Conservation (phyloP, 2,329 filamentous ascomycete genomes). For the Dichotomopilus funicola region DNA sequence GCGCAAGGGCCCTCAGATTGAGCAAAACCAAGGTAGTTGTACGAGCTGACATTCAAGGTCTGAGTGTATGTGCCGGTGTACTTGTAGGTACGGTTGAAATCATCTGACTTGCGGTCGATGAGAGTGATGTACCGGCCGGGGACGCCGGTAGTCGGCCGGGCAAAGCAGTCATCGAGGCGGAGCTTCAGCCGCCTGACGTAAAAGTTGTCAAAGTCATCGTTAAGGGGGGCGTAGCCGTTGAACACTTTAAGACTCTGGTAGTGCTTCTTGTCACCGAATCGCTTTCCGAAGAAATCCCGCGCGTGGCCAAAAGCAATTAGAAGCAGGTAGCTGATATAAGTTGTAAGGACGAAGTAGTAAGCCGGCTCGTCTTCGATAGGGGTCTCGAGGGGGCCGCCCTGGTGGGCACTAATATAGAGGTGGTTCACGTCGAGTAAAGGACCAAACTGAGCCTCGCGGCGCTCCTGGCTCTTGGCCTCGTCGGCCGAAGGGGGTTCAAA, state of each 20-base stretch:
- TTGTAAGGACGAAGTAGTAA: constrained; percentile 94
- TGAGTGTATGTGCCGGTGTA: constrained; percentile 87
- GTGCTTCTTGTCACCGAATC: constrained; percentile 73
- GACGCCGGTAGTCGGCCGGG: constrained; percentile 84
- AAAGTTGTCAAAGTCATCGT: constrained; percentile 98
- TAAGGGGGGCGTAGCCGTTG: constrained; percentile 90
- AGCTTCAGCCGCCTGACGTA: constrained; percentile 89
- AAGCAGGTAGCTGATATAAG: constrained; percentile 96
- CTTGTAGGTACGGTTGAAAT: constrained; percentile 86
- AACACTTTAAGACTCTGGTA: constrained; percentile 77
- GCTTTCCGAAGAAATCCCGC: constrained; percentile 95
- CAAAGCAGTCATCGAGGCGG: constrained; percentile 95
- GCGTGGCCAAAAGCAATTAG: constrained; percentile 94
- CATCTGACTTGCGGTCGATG: constrained; percentile 81
- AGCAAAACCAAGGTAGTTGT: constrained; percentile 98
- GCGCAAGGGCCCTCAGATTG: constrained; percentile 96
- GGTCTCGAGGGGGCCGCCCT: constrained; percentile 70
- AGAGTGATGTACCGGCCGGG: constrained; percentile 91
- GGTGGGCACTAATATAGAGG: constrained; percentile 82
- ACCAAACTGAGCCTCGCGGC: constrained; percentile 84
- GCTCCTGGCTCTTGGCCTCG: constrained; percentile 68
- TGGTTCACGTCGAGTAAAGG: constrained; percentile 75
- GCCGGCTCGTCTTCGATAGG: constrained; percentile 92
- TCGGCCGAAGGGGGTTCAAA: constrained; percentile 84
- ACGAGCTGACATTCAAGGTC: constrained; percentile 97